Conservation (phyloP, 805 yeast species). For the Sugiyamaella valdiviana region DNA sequence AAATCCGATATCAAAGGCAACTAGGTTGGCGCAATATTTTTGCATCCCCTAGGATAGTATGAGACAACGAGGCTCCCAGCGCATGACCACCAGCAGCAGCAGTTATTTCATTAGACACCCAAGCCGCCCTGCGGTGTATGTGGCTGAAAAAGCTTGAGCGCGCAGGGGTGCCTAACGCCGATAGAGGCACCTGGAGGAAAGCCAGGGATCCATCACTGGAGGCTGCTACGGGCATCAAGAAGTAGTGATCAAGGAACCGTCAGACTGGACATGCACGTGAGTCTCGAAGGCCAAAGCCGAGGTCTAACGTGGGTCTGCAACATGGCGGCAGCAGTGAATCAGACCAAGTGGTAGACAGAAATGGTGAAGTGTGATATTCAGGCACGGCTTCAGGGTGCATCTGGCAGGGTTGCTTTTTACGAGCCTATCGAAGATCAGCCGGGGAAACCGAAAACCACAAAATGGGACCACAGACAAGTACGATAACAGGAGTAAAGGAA, state of each 20-base stretch:
- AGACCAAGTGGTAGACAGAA: too few relatives aligned
- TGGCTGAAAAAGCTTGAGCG: neutral
- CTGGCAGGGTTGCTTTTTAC: neutral
- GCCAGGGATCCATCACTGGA: too few relatives aligned
- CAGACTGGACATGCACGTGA: too few relatives aligned
- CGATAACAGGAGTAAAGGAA: too few relatives aligned
- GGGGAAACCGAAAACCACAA: too few relatives aligned
- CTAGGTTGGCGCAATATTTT: neutral
- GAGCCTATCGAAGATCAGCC: neutral
- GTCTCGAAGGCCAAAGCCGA: too few relatives aligned
- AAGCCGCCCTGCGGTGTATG: neutral
- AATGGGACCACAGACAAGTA: too few relatives aligned
- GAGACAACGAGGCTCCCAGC: neutral
- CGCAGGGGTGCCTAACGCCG: neutral
- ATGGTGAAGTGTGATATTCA: neutral
- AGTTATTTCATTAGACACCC: neutral
- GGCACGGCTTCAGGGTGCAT: neutral
- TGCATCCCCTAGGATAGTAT: neutral
- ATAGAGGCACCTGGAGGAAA: neutral
- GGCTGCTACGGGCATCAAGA: too few relatives aligned
- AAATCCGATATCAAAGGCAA: neutral
- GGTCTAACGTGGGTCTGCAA: too few relatives aligned
- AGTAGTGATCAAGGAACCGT: too few relatives aligned
- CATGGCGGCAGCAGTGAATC: too few relatives aligned
- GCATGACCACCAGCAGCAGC: neutral